phyloP scores from a whole-genome alignment of 176 grass and related monocot species.

The Oryza officinalis region DNA sequence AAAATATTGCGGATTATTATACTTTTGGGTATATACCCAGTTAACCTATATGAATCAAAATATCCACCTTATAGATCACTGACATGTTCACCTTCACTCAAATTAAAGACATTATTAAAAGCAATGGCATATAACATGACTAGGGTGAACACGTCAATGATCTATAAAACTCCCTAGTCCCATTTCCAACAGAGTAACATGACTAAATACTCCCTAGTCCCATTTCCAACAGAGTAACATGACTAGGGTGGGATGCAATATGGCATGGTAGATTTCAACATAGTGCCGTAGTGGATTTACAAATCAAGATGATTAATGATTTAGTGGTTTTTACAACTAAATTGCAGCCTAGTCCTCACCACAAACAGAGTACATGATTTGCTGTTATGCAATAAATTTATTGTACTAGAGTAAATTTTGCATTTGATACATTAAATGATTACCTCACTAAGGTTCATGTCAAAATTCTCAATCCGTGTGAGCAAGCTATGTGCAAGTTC shows the following conservation, averaged over 20 bases:
- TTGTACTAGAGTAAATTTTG: slow-evolving; percentile 19
- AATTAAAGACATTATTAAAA: slow-evolving; percentile 20
- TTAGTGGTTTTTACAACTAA: slow-evolving; percentile 5
- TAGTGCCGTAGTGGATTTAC: neutral
- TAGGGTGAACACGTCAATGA: too few species aligned
- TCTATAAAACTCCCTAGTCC: neutral
- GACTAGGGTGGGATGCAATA: neutral
- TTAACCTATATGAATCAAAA: neutral
- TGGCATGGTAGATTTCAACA: neutral
- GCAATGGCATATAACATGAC: neutral
- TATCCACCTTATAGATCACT: neutral
- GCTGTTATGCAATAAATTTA: neutral
- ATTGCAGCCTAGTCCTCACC: neutral
- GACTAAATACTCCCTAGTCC: neutral
- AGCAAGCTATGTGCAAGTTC: slow-evolving; percentile 83
- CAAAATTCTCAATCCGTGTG: slow-evolving; percentile 75
- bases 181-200: neutral
- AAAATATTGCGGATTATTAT: slow-evolving; percentile 1
- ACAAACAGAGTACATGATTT: slow-evolving; percentile 2
- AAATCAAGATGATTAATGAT: neutral
- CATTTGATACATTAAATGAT: slow-evolving; percentile 25
- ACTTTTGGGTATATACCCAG: slow-evolving; percentile 7
- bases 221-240: neutral
- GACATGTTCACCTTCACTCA: slow-evolving; percentile 9
- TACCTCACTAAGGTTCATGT: slow-evolving; percentile 96